Evolutionary conservation across 148 eudicot genomes (phyloP), one percentile per base, ranked within the genome.

Genomic region (Diospyros kaki): DNA sequence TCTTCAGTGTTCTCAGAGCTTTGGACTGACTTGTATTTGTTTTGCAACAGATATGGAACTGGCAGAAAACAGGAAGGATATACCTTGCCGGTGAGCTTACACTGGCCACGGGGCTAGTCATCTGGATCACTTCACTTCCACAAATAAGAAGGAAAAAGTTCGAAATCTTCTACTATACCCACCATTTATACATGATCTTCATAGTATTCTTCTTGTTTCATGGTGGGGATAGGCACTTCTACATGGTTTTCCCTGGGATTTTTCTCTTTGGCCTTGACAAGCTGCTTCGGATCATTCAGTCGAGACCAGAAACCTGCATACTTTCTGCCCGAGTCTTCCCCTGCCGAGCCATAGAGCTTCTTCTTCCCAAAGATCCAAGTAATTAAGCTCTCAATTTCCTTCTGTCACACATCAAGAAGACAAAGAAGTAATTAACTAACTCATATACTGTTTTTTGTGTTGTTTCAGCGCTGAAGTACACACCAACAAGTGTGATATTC

Each of bases 111-210:
- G 93, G 87, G 46, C 80, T 94, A 51, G 68, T 85, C 70, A 94
- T 94, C 10, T 91, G 90, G 91, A 76, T 87, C 70, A 87, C 98
- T 46, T 88, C 98, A 74, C 91, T 94, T 76, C 97, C 98, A 0
- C 80, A 85, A 39, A 80, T 94, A 46, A 90, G 98, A 73, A 86
- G 98, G 72, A 83, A 70, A 80, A 75, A 85, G 53, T 94, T 94
- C 67, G 84, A 86, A 72, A 76, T 89, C 41, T 94, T 94, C 83
- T 94, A 83, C 79, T 84, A 86, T 77, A 90, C 89, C 15, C 98
- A 94, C 76, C 98, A 94, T 65, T 78, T 94, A 18, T 91, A 94
- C 80, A 71, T 81, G 41, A 77, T 89, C 59, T 94, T 94, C 82
- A 39, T 90, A 1, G 63, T 83, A 50, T 90, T 91, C 79, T 94